Evolutionary conservation across 208 protist genomes (phyloP), one percentile per base, ranked within the genome.

Genomic region (Crithidia brevicula): DNA sequence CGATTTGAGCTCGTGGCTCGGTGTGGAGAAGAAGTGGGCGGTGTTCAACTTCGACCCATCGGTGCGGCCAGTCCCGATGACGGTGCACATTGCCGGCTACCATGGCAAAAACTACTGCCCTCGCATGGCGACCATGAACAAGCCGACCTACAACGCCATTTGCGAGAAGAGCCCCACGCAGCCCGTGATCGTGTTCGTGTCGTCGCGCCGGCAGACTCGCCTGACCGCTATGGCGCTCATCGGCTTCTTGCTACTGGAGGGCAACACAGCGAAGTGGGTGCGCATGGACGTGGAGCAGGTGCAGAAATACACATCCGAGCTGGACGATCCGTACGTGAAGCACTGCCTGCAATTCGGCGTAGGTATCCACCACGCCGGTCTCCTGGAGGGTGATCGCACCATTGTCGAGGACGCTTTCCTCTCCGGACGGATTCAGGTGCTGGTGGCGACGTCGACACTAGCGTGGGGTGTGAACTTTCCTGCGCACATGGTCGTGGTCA

Each of bases 391-490:
- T 50, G 94, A 98, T 61, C 82, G 92, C n/a, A 73, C 78, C 0
- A 65, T 98, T 8, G 95, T 99, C 15, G 98, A 99, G 80, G 70
- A 94, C 38, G 85, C 98, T n/a, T 99, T 99, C 75, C 57, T 92
- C 11, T 54, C 65, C n/a, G 88, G 87, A 23, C 97, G 98, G 73
- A 88, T 99, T 65, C 96, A 99, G 74, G 90, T 99, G 7, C 92
- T 99, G 13, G 97, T 99, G 18, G 99, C 98, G 8, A 99, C 99
- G 1, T 94, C 91, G 36, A 99, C 99, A 15, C 85, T 99, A 15
- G 99, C 99, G 20, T 99, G 99, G 99, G 99, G 99, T 64, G 97
- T 99, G n/a, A 99, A 99, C 90, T 93, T 99, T 36, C 98, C 99
- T 0, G 99, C 99, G 3, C 99, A 99, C 89, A 95, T 99, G 75